These are phyloP conservation scores for Carex parvula DNA, from an alignment of 176 grass and related monocot species.

Conservation along the genomic window DNA sequence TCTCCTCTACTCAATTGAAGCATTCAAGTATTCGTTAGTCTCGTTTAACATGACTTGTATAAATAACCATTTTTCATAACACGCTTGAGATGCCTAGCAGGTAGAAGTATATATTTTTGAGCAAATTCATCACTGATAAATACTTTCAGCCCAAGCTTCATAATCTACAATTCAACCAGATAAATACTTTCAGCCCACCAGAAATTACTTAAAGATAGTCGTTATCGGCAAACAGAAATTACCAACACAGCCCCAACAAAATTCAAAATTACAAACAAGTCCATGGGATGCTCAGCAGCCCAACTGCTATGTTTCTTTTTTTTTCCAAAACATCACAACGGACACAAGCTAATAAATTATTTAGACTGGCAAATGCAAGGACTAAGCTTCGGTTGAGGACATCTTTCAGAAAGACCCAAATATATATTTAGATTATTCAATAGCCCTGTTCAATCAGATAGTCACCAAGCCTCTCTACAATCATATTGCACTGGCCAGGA, in stretches of 20 bases:
- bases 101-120: neutral
- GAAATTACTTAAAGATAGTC: constrained; percentile 6
- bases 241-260: constrained; percentile 20
- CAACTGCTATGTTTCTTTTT: constrained; percentile 4
- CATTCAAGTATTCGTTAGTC: neutral
- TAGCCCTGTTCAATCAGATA: constrained; percentile 69
- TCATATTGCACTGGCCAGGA: constrained; percentile 83
- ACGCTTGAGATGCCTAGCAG: too few species aligned
- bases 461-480: constrained; percentile 91
- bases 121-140: neutral
- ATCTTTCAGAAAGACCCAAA: constrained; percentile 32
- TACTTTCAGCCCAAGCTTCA: neutral
- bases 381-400: neutral
- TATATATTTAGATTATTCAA: constrained; percentile 46
- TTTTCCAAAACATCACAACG: constrained; percentile 1
- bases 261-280: constrained; percentile 28
- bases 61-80: constrained; percentile 13
- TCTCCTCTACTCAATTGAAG: too few species aligned
- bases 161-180: neutral
- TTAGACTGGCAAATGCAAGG: constrained; percentile 15
- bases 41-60: neutral
- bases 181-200: constrained; percentile 2
- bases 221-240: neutral
- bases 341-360: constrained; percentile 27
- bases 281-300: neutral